A percentile compares a stretch with the other conserved stretches of the same genome.
These are phyloP conservation scores for Tulasnella sp. DNA, from an alignment of 768 basidiomycete species.

Conservation along the genomic window DNA sequence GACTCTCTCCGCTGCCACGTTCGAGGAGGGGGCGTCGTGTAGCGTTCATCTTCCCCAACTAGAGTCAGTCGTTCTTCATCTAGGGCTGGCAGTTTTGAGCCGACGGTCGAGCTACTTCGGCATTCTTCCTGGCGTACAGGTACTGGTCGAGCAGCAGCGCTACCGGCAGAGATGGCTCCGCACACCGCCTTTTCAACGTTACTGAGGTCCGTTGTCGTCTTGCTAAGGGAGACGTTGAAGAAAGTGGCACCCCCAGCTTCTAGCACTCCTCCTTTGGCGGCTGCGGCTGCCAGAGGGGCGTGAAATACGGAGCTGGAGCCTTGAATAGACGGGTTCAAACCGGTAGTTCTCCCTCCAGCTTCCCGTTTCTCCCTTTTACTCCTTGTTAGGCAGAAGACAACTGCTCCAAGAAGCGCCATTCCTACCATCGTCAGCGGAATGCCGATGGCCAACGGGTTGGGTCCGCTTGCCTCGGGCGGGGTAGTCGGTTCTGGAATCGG, in stretches of 20 bases:
- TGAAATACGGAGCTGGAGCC: not conserved
- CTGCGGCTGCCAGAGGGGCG: not conserved
- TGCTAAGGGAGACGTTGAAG: slow-evolving; percentile 11
- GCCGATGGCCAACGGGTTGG: slow-evolving; percentile 3
- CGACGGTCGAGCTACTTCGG: not conserved
- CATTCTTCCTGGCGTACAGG: not conserved
- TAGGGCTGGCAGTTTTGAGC: not conserved
- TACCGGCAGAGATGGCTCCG: not conserved
- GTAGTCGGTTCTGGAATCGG: not conserved
- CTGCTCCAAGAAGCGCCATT: not conserved
- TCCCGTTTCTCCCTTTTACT: not conserved
- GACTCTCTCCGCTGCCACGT: slow-evolving; percentile 5
- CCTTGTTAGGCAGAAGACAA: not conserved
- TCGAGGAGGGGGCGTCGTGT: slow-evolving; percentile 3
- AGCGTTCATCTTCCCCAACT: not conserved
- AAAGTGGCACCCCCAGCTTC: not conserved
- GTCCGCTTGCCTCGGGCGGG: not conserved
- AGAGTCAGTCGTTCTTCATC: not conserved
- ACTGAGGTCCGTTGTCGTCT: slow-evolving; percentile 1
- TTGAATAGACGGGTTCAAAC: not conserved
- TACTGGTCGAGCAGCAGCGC: not conserved
- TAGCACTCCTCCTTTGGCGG: not conserved
- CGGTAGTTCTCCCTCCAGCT: not conserved
- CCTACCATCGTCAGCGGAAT: slow-evolving; percentile 7
- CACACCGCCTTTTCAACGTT: slow-evolving; percentile 6